Conservation (phyloP, 371 early-diverging fungal genomes). For the Funneliformis caledonium region DNA sequence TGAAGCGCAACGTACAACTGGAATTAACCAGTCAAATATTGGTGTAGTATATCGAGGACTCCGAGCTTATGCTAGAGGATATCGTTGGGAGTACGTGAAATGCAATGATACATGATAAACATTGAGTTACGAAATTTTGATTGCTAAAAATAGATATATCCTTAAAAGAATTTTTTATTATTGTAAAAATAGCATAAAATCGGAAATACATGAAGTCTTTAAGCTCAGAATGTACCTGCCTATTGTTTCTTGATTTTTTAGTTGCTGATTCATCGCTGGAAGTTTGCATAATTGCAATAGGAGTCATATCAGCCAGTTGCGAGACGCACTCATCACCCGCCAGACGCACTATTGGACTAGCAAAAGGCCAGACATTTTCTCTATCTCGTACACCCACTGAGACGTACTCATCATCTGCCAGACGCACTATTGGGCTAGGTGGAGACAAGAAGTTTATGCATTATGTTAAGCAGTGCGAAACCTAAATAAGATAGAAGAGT, state of each 20-base stretch:
- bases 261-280: conserved; percentile 26
- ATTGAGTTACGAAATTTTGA: too few species aligned
- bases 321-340: conserved; percentile 34
- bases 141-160: too few species aligned
- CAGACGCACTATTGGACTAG: conserved; percentile 37
- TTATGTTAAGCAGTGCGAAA: background rate
- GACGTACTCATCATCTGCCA: conserved; percentile 34
- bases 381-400: conserved; percentile 24
- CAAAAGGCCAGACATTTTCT: conserved; percentile 19
- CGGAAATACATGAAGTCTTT: too few species aligned
- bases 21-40: too few species aligned
- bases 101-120: background rate
- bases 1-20: too few species aligned
- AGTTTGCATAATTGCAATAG: conserved; percentile 26
- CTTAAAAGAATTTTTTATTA: too few species aligned
- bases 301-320: conserved; percentile 32
- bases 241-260: conserved; percentile 23
- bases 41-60: background rate
- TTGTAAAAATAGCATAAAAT: too few species aligned
- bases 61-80: conserved; percentile 23
- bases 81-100: conserved; percentile 28
- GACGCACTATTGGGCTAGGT: conserved; percentile 35
- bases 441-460: conserved; percentile 31
- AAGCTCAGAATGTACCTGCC: background rate
- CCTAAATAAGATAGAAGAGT: too few species aligned